These are phyloP conservation scores for Fusarium sp. DNA, from an alignment of 2,329 filamentous ascomycete species.

Conservation along the genomic window DNA sequence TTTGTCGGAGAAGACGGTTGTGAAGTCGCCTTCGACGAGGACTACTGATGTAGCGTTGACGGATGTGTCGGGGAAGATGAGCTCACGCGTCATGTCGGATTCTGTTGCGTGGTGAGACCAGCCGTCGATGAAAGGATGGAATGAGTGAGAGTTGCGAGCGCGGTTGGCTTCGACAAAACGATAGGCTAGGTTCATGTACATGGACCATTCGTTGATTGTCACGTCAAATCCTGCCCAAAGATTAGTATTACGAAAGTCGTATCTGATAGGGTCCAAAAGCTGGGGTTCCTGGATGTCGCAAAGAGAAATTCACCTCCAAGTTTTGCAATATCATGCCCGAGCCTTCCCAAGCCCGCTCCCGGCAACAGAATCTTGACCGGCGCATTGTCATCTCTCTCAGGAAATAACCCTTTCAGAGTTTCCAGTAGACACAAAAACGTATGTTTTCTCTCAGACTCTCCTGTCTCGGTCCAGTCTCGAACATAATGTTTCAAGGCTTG, in stretches of 20 bases:
- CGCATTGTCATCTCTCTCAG: conserved; percentile 28
- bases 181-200: conserved; percentile 69
- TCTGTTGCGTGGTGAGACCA: conserved; percentile 68
- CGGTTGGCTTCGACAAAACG: conserved; percentile 59
- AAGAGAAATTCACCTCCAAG: conserved; percentile 52
- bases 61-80: conserved; percentile 60
- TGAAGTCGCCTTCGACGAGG: conserved; percentile 70
- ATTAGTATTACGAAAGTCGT: background rate
- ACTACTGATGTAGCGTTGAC: conserved; percentile 56
- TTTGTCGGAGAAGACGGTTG: conserved; percentile 53
- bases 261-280: accelerated
- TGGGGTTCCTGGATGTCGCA: background rate
- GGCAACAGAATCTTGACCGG: conserved; percentile 62
- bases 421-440: conserved; percentile 57
- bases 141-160: conserved; percentile 40
- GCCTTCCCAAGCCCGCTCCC: conserved; percentile 65
- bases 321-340: conserved; percentile 64
- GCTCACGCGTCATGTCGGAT: conserved; percentile 59
- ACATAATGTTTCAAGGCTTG: conserved; percentile 70
- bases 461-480: conserved; percentile 67
- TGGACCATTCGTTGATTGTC: conserved; percentile 69
- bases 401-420: conserved; percentile 52
- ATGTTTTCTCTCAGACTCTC: conserved; percentile 60
- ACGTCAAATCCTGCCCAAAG: conserved; percentile 60
- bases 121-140: conserved; percentile 68